These are phyloP conservation scores for Manihot esculenta DNA, from an alignment of 441 rosid species.

Conservation along the genomic window DNA sequence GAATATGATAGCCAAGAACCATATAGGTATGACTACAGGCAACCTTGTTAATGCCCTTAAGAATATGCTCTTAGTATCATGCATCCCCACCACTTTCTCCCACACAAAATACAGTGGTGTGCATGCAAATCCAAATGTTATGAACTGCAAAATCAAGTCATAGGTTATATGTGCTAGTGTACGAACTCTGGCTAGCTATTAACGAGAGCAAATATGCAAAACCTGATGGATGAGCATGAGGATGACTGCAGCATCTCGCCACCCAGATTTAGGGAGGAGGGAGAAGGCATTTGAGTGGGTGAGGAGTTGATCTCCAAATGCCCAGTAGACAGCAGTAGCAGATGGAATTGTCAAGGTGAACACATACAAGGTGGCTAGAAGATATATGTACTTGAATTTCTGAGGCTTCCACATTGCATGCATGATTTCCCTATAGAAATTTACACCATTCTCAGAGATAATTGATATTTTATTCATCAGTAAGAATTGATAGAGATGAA, in stretches of 20 bases:
- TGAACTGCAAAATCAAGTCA: conserved; percentile 56
- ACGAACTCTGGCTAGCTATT: not conserved
- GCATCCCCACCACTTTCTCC: conserved; percentile 98
- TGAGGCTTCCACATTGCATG: conserved; percentile 98
- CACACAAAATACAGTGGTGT: conserved; percentile 92
- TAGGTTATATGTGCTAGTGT: not conserved
- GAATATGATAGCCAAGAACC: conserved; percentile 93
- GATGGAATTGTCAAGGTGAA: conserved; percentile 91
- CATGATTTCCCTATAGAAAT: conserved; percentile 70
- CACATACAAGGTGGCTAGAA: conserved; percentile 82
- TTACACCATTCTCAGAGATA: not conserved
- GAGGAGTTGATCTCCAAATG: conserved; percentile 90
- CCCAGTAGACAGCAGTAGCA: conserved; percentile 92
- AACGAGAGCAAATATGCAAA: too few species aligned
- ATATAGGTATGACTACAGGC: conserved; percentile 91
- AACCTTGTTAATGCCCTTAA: conserved; percentile 75
- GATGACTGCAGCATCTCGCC: conserved; percentile 88
- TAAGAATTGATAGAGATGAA: too few species aligned
- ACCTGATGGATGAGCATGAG: conserved; percentile 98
- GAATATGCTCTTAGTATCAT: conserved; percentile 80
- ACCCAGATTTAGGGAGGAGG: conserved; percentile 61
- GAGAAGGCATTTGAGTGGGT: conserved; percentile 87
- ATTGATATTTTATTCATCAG: not conserved
- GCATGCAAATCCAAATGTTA: conserved; percentile 93
- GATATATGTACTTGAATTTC: conserved; percentile 88